Base-by-base conservation (phyloP, 768 basidiomycete species). In the Punctularia strigosozonata region DNA sequence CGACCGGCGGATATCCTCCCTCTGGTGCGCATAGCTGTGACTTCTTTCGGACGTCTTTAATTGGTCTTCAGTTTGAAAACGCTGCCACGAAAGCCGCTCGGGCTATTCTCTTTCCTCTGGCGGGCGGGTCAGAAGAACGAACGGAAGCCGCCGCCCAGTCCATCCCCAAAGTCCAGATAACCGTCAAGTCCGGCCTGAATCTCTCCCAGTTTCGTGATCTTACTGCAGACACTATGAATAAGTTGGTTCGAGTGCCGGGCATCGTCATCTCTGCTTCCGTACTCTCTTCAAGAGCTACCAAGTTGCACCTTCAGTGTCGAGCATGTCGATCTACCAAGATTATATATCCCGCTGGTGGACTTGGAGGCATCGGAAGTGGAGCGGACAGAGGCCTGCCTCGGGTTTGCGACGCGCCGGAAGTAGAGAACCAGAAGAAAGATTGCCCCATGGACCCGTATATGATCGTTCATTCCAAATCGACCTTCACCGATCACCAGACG, bases 261-360 rank as follows among this genome's bases (percentile, higher is more conserved):
- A 99, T 99, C 50, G 91, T 98, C 55, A 97, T 98, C 55, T 92
- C 92, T 23, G 88, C 95, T 0, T 94, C 91, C 7, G 81, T 90
- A 14, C 73, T 98, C 17, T 87, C 90, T 1, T 87, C 94, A 2
- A 80, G 94, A 31, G 90, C 95, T 7, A 91, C 90, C 17, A 87
- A 83, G 46, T 71, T 99, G 4, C 81, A 87, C 49, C 69, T 99
- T 14, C 90, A 91, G 58, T 99, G 95, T 58, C 87, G 90, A 42
- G 77, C 80, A 1, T 99, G 95, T 56, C 72, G 86, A 25, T 75
- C 78, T 3, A 73, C 77, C 6, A 90, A 86, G 56, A 71, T 71
- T 0, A 70, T 98, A 28, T 75, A 80, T 43, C 88, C 90, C 6
- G 61, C 73, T 15, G 74, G 75, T 32, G 87, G 87, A 8, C 59